Percentiles rank a stretch among this genome's conserved stretches.
These are phyloP conservation scores for Dactylonectria estremocensis DNA, from an alignment of 2,329 filamentous ascomycete species.

Conservation along the genomic window DNA sequence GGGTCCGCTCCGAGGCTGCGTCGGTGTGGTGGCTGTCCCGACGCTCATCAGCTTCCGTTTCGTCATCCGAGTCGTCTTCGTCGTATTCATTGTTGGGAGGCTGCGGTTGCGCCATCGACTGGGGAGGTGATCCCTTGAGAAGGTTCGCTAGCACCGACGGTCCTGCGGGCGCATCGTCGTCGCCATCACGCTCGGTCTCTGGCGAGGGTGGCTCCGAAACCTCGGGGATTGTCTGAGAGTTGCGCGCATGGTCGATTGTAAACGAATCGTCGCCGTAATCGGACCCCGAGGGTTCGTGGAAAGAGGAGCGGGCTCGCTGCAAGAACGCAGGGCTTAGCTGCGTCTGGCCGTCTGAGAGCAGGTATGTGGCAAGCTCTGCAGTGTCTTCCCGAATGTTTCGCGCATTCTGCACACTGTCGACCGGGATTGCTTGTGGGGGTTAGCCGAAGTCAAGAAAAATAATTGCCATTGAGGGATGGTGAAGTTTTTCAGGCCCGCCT, in stretches of 20 bases:
- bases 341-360: constrained; percentile 75
- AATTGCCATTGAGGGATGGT: neutral
- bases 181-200: constrained; percentile 35
- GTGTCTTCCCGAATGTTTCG: constrained; percentile 88
- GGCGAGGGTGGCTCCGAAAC: constrained; percentile 66
- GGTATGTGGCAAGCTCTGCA: constrained; percentile 87
- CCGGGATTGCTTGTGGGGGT: constrained; percentile 57
- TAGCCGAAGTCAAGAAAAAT: constrained; percentile 2
- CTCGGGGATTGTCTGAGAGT: constrained; percentile 71
- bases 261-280: constrained; percentile 43
- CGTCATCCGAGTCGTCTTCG: constrained; percentile 18
- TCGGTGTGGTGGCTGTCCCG: constrained; percentile 30
- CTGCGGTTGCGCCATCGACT: constrained; percentile 48
- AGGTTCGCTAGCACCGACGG: constrained; percentile 65
- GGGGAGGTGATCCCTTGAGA: constrained; percentile 65
- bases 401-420: constrained; percentile 82
- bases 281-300: constrained; percentile 47
- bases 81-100: constrained; percentile 26
- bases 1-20: constrained; percentile 61
- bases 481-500: neutral
- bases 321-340: constrained; percentile 63
- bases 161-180: constrained; percentile 43
- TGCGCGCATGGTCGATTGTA: constrained; percentile 44
- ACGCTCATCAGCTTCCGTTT: constrained; percentile 29
- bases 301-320: constrained; percentile 51